Evolutionary conservation across 2,329 filamentous ascomycete genomes (phyloP), one percentile per base, ranked within the genome.

Genomic region (Aspergillus pseudotamarii): DNA sequence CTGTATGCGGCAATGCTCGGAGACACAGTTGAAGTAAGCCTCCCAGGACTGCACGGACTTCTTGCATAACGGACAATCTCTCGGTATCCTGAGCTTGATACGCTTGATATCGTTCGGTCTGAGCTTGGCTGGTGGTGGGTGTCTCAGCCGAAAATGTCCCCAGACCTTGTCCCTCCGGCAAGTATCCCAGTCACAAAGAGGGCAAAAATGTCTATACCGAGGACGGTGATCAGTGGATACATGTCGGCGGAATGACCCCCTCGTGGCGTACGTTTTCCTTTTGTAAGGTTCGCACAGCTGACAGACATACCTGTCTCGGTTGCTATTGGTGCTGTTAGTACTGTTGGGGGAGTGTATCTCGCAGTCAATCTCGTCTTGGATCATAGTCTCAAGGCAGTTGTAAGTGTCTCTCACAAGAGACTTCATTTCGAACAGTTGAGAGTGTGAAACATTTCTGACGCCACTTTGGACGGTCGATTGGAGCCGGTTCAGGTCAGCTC

Each of bases 111-210:
- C 4, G 48, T 36, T 57, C 10, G 14, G 21, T n/a, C n/a, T 38
- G 4, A 38, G 28, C 3, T 28, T 26, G 19, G 36, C 43, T 46
- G 6, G 9, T 11, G 14, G 19, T 65, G 66, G 10, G 34, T 41
- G 21, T 1, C 26, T 21, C 45, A 57, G 21, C 16, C 55, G 59
- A 14, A 55, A 51, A 36, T 68, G 66, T 0, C 12, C n/a, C 16
- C 64, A 46, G 6, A 69, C 28, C 43, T 66, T 69, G 34, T 69
- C 67, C 46, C 53, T 63, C n/a, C 67, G 48, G 28, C 14, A 28
- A 2, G 23, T 36, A 9, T 3, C 21, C 57, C 45, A 66, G 4
- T 3, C 1, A 46, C 67, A 69, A 5, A 5, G 6, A 4, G 59
- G 45, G 30, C 64, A 69, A 32, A 2, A 21, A 23, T 64, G 64